A percentile compares a stretch with the other conserved stretches of the same genome.
Conservation (phyloP, 2,329 filamentous ascomycete species). For the Pestalotiopsis sp. region DNA sequence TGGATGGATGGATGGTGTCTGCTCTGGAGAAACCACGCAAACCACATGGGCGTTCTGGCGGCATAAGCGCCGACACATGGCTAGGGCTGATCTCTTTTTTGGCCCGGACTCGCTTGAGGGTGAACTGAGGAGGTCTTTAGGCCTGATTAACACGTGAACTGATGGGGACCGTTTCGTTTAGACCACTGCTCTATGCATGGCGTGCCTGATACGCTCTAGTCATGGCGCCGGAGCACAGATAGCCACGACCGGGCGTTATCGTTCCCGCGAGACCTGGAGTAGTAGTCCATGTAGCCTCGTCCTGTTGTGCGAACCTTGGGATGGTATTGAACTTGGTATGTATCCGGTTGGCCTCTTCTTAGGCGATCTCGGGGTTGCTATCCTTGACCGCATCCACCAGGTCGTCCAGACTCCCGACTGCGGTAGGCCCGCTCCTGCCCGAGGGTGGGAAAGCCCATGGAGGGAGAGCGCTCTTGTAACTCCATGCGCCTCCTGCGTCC, state of each 20-base stretch:
- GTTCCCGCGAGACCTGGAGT: neutral
- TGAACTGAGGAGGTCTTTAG: neutral
- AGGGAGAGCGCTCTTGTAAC: constrained; percentile 83
- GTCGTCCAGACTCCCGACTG: constrained; percentile 64
- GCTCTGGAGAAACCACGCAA: neutral
- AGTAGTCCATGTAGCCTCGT: neutral
- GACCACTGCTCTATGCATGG: neutral
- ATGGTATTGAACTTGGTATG: neutral
- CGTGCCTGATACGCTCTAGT: constrained; percentile 2
- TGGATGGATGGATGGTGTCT: neutral
- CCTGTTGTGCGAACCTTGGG: neutral
- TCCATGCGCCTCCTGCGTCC: constrained; percentile 81
- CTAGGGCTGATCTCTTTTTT: constrained; percentile 8
- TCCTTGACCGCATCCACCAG: constrained; percentile 58
- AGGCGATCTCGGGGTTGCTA: constrained; percentile 43
- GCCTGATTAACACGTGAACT: neutral
- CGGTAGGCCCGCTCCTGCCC: constrained; percentile 71
- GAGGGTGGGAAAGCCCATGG: constrained; percentile 83
- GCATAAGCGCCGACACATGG: constrained; percentile 3
- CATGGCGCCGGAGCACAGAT: neutral
- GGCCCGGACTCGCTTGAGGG: neutral
- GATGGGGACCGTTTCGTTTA: neutral
- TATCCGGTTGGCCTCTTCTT: constrained; percentile 5
- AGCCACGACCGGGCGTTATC: neutral
- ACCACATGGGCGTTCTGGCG: neutral